Base-by-base conservation (phyloP, 495 filamentous ascomycete species). In the Annulohypoxylon nitens region DNA sequence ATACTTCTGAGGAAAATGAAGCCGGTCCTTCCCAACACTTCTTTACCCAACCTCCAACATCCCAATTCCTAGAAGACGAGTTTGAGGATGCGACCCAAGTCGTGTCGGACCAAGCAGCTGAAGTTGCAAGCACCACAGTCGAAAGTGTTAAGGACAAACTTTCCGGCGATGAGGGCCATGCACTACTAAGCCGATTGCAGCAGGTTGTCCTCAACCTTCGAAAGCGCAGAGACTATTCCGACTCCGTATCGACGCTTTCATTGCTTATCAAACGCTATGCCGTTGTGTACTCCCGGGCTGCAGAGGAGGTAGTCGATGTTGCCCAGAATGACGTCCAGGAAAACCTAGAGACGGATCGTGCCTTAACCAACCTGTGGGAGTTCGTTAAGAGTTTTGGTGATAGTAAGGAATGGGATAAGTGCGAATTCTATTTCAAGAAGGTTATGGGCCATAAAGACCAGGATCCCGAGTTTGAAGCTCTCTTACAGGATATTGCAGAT, bases 331-430 rank as follows among this genome's bases (percentile, higher is more conserved):
- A 93, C 74, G 81, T 94, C 1, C 81, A 91, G 20, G 81, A 88
- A 8, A 97, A 97, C 75, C 83, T 79, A 2, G 94, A 92, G 66
- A 85, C 92, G 11, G 94, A 96, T 70, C 84, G 86, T 43, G 95
- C 95, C 1, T 79, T 95, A 18, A 83, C 86, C 41, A 91, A 94
- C 65, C 92, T 94, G 61, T 96, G 93, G 93, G 78, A 80, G 2
- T 82, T 98, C 12, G 66, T 97, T 11, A 92, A 87, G 66, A 91
- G 90, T 1, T 95, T 97, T 75, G 95, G 95, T 4, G 88, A 93
- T 64, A 78, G 78, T 34, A 78, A 87, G 37, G 89, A 93, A 69
- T 98, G 95, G 95, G 81, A 94, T 30, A 84, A 85, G 50, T 84
- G 95, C 0, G 89, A 94, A 78, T 74, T 88, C 23, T 83, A 85